Evolutionary conservation across 345 rosid species (phyloP).

Genomic region (Aquilaria sinensis): DNA sequence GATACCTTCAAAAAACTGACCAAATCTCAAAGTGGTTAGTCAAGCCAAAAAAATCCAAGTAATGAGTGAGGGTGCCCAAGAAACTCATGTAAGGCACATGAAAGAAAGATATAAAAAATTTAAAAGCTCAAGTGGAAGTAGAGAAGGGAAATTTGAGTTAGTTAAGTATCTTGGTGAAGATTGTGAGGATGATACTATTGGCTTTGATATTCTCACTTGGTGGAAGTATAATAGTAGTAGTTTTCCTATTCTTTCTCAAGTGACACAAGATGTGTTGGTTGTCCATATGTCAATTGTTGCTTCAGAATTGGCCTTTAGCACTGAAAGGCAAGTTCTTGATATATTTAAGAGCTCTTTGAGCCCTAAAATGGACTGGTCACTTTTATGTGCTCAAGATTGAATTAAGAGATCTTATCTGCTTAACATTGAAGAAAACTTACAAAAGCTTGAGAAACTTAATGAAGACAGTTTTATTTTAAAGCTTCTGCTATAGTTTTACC

Average conservation of each 20-base stretch:
- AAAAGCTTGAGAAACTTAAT: not conserved
- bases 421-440: not conserved
- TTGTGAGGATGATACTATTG: not conserved
- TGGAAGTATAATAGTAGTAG: not conserved
- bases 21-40: not conserved
- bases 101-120: not conserved
- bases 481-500: too few relatives aligned
- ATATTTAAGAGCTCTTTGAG: not conserved
- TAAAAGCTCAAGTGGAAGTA: too few relatives aligned
- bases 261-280: too few relatives aligned
- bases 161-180: not conserved
- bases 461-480: not conserved
- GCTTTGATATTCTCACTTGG: not conserved
- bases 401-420: not conserved
- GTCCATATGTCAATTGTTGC: too few relatives aligned
- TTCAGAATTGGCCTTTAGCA: too few relatives aligned
- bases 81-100: not conserved
- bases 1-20: not conserved
- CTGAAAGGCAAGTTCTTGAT: too few relatives aligned
- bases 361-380: conserved; percentile 4
- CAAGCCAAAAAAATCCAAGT: not conserved
- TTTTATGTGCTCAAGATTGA: conserved; percentile 13
- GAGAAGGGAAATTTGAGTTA: not conserved
- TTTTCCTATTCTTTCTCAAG: not conserved
- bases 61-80: not conserved